phyloP scores from a whole-genome alignment of 345 rosid species.

The Microthlaspi erraticum region DNA sequence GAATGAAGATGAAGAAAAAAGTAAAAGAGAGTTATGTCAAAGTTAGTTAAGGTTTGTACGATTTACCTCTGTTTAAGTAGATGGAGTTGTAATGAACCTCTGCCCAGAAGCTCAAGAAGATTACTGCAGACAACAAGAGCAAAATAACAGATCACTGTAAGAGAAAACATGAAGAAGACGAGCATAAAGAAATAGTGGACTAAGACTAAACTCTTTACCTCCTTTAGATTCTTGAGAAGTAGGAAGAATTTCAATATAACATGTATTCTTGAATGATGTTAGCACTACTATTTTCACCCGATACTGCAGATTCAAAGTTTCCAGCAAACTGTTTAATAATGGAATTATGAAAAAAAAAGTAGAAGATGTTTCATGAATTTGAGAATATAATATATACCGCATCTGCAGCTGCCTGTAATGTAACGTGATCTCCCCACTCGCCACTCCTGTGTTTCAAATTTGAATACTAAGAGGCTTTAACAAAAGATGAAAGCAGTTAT shows the following conservation, averaged over 20 bases:
- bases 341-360: neutral
- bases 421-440: constrained; percentile 53
- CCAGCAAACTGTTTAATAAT: neutral
- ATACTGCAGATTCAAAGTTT: constrained; percentile 52
- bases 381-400: constrained; percentile 47
- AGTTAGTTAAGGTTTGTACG: neutral
- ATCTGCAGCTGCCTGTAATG: constrained; percentile 86
- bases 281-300: constrained; percentile 71
- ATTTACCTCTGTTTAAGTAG: constrained; percentile 64
- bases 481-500: neutral
- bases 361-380: neutral
- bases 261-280: constrained; percentile 92
- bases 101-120: constrained; percentile 94
- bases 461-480: constrained; percentile 1
- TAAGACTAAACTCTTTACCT: constrained; percentile 50
- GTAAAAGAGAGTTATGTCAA: neutral
- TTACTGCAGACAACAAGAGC: constrained; percentile 55
- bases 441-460: constrained; percentile 63
- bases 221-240: constrained; percentile 59
- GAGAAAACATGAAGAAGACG: constrained; percentile 4
- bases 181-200: neutral
- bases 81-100: constrained; percentile 99
- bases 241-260: constrained; percentile 88
- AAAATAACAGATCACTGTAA: constrained; percentile 2
- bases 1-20: neutral